Evolutionary conservation across 768 basidiomycete genomes (phyloP), one percentile per base, ranked within the genome.

Genomic region (Hygrocybe coccinea): DNA sequence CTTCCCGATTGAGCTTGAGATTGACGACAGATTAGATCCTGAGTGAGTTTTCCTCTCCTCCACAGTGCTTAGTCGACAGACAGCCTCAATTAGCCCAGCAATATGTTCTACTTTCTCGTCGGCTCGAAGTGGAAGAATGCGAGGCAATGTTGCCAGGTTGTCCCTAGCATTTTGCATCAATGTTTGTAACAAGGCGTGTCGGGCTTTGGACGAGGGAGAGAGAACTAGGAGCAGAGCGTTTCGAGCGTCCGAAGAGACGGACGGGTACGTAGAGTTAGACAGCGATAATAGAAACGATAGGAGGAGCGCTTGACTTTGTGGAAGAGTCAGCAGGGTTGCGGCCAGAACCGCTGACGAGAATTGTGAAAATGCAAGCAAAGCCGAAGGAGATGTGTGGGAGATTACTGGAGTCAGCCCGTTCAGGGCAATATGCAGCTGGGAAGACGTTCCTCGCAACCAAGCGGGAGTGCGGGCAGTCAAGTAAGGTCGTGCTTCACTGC

Each of bases 361-460:
- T 1, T 69, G 63, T 24, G 74, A 71, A 8, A 95, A 71, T 0
- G 82, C 82, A 19, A 69, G 59, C 12, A 88, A 79, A 5, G 88
- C 91, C 3, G 74, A 68, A 2, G 87, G 76, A 1, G 81, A 89
- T 11, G 86, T 83, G 64, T 95, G 92, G 2, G 80, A 78, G 11
- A 87, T 69, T 11, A 92, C 76, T 0, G 86, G 78, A 1, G 86
- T 80, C 17, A 97, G 73, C 0, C 86, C 74, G 60, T 91, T 89
- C 50, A 97, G 66, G 7, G 93, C 91, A 21, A 91, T 86, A 45
- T 88, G 82, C 10, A 98, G 72, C 63, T 97, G 93, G 5, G 90
- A 80, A 2, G 89, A 76, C 1, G 91, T 93, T 35, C 82, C 92
- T 19, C 78, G 79, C 43, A 97, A 77, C 90, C 95, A 98, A 0